Conservation (phyloP, 805 yeast genomes). For the Sugiyamaella boreocaroliniensis region DNA sequence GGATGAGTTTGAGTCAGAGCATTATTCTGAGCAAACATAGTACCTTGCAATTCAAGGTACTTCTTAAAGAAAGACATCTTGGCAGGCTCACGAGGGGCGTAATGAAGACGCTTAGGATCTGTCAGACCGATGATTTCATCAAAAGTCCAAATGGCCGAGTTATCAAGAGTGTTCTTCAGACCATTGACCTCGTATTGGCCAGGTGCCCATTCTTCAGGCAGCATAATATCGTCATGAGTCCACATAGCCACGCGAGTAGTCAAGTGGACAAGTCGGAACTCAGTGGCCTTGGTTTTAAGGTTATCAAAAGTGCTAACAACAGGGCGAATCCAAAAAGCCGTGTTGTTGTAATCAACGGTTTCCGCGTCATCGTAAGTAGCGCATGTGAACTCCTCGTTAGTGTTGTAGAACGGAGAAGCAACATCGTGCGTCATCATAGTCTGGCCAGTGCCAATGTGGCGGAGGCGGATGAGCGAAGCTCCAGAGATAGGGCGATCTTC, state of each 20-base stretch:
- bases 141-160: constrained; percentile 66
- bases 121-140: constrained; percentile 61
- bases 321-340: constrained; percentile 61
- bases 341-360: constrained; percentile 60
- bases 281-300: constrained; percentile 64
- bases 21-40: constrained; percentile 91
- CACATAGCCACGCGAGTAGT: constrained; percentile 90
- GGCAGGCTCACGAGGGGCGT: constrained; percentile 55
- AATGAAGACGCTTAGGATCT: constrained; percentile 53
- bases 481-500: constrained; percentile 48
- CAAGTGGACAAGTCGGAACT: constrained; percentile 67
- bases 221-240: constrained; percentile 69
- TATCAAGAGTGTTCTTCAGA: constrained; percentile 68
- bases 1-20: constrained; percentile 85
- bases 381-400: constrained; percentile 91
- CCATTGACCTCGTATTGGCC: constrained; percentile 92
- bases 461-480: constrained; percentile 70
- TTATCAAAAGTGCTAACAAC: constrained; percentile 44
- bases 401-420: constrained; percentile 85
- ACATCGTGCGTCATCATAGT: constrained; percentile 86
- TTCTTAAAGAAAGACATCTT: constrained; percentile 67
- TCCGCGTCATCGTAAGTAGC: constrained; percentile 51
- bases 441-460: constrained; percentile 75
- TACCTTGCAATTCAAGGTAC: constrained; percentile 81
- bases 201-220: constrained; percentile 93